Conservation (phyloP, 192 early-diverging fungal genomes). For the Coemansia sp. region DNA sequence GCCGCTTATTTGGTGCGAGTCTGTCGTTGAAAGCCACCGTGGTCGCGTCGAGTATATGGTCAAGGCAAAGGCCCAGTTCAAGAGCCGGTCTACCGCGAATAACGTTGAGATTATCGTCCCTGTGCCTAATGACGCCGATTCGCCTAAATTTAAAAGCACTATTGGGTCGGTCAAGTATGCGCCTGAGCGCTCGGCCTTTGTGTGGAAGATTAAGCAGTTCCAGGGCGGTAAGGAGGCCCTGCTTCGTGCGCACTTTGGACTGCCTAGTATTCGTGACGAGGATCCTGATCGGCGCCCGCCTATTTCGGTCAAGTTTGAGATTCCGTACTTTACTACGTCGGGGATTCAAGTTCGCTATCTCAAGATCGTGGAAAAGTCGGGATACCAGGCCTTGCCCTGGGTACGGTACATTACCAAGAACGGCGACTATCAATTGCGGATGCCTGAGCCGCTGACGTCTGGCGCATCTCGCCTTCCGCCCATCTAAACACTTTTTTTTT, state of each 20-base stretch:
- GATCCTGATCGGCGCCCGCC: conserved; percentile 80
- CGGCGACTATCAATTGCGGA: conserved; percentile 92
- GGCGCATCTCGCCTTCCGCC: conserved; percentile 64
- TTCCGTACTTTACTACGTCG: conserved; percentile 87
- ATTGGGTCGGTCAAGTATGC: conserved; percentile 88
- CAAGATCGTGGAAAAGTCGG: conserved; percentile 88
- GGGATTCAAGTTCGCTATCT: conserved; percentile 90
- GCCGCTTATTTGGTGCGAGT: conserved; percentile 84
- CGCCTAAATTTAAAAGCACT: conserved; percentile 91
- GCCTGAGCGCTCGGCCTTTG: conserved; percentile 90
- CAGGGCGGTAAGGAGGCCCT: conserved; percentile 96
- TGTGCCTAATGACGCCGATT: conserved; percentile 97
- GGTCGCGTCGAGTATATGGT: conserved; percentile 96
- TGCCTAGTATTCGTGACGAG: conserved; percentile 82
- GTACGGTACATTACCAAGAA: conserved; percentile 89
- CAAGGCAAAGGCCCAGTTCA: conserved; percentile 97
- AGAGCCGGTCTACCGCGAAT: conserved; percentile 94
- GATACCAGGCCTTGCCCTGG: conserved; percentile 88
- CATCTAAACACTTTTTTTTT: conserved; percentile 49
- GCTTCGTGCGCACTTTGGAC: conserved; percentile 83
- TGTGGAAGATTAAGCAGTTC: conserved; percentile 99
- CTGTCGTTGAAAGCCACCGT: conserved; percentile 81
- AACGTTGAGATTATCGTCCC: conserved; percentile 97
- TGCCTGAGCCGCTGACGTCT: conserved; percentile 82
- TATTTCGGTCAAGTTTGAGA: conserved; percentile 85